Percentiles rank a stretch among this genome's conserved stretches.
Conservation (phyloP, 2,329 filamentous ascomycete species). For the Didymella segeticola region DNA sequence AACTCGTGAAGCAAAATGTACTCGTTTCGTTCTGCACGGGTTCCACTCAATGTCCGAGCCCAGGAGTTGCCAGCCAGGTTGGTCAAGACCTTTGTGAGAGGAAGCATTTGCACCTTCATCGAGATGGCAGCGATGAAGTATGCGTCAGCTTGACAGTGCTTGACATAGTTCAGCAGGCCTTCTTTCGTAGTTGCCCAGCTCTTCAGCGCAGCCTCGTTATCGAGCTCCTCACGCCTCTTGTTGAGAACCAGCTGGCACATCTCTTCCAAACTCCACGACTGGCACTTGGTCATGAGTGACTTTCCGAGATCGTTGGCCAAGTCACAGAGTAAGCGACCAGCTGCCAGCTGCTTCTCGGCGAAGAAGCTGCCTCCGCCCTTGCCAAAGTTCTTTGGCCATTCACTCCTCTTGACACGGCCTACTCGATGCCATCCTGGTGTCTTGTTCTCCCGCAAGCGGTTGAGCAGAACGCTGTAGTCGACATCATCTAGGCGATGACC, state of each 20-base stretch:
- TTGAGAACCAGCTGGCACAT: conserved; percentile 93
- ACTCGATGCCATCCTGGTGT: conserved; percentile 94
- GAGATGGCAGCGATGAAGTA: conserved; percentile 94
- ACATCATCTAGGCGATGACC: conserved; percentile 97
- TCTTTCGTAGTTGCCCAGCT: conserved; percentile 84
- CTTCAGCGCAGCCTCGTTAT: conserved; percentile 85
- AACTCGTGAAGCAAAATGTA: conserved; percentile 99
- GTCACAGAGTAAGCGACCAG: conserved; percentile 90
- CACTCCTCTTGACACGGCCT: conserved; percentile 79
- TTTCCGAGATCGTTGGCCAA: conserved; percentile 96
- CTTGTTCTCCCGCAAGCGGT: conserved; percentile 85
- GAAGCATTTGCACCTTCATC: conserved; percentile 87
- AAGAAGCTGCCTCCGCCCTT: conserved; percentile 91
- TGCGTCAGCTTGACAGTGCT: conserved; percentile 92
- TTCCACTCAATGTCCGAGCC: conserved; percentile 94
- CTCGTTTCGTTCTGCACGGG: conserved; percentile 95
- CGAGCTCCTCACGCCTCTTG: conserved; percentile 79
- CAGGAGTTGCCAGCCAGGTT: conserved; percentile 98
- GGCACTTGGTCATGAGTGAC: conserved; percentile 95
- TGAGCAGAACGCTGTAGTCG: conserved; percentile 90
- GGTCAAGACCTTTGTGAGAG: conserved; percentile 91
- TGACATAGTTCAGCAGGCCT: conserved; percentile 90
- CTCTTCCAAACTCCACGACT: conserved; percentile 96
- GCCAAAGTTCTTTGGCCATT: conserved; percentile 88
- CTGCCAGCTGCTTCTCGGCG: conserved; percentile 86